Evolutionary conservation across 2,329 filamentous ascomycete genomes (phyloP).

Genomic region (Neurospora sp.): DNA sequence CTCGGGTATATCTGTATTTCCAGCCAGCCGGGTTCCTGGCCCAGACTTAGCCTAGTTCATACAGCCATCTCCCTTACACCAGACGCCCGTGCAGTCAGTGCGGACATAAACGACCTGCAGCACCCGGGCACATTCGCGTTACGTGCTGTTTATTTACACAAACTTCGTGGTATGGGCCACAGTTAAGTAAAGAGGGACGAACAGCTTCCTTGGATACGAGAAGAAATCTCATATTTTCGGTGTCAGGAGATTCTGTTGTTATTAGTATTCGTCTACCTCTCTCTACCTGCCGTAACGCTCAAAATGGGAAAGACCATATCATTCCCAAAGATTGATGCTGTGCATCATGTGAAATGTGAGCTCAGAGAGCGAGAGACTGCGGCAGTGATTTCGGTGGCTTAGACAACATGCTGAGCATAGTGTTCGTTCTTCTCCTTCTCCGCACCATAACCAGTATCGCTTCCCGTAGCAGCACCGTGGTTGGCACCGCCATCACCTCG

Average conservation of each 20-base stretch:
- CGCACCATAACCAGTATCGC: neutral
- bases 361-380: neutral
- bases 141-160: neutral
- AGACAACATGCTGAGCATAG: neutral
- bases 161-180: neutral
- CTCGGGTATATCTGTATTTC: no score
- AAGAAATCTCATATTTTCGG: neutral
- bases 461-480: neutral
- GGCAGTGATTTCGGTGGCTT: neutral
- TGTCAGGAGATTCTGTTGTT: neutral
- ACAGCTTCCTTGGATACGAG: neutral
- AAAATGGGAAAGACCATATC: neutral
- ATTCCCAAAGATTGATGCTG: neutral
- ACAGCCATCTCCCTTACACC: no score
- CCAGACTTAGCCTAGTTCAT: no score
- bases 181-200: no score
- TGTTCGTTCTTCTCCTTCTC: neutral
- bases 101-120: neutral
- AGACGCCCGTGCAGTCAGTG: neutral
- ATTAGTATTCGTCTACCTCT: neutral
- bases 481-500: conserved; percentile 11
- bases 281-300: neutral
- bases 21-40: no score
- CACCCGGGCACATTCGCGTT: neutral
- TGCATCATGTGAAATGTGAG: neutral